Evolutionary conservation across 805 yeast genomes (phyloP).

Genomic region (Kluyveromyces dobzhanskii): DNA sequence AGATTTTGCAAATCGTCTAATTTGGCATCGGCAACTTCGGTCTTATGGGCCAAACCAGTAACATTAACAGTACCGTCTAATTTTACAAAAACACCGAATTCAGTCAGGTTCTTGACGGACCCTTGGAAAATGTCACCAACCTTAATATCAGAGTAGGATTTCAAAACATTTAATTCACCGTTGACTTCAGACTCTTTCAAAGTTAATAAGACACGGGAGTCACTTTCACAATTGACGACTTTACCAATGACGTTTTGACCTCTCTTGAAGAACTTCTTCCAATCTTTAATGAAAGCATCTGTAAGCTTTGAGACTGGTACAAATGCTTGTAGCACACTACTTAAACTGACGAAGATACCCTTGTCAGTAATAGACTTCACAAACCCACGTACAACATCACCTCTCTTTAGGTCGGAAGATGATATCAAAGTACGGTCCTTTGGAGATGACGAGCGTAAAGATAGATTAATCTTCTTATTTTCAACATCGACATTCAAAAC

Average conservation of each 20-base stretch:
- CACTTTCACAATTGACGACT: conserved; percentile 52
- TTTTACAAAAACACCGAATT: conserved; percentile 85
- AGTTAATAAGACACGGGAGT: conserved; percentile 63
- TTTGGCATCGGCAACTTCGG: conserved; percentile 69
- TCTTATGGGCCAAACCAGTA: conserved; percentile 80
- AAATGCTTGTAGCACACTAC: conserved; percentile 64
- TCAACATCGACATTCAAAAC: conserved; percentile 32
- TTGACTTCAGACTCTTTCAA: conserved; percentile 72
- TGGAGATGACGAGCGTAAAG: conserved; percentile 46
- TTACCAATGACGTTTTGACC: conserved; percentile 73
- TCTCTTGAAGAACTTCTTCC: conserved; percentile 70
- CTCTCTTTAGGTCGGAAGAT: conserved; percentile 49
- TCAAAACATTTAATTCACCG: conserved; percentile 54
- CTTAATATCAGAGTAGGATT: conserved; percentile 57
- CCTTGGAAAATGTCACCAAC: conserved; percentile 74
- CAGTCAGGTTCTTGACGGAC: conserved; percentile 64
- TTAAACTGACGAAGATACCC: conserved; percentile 72
- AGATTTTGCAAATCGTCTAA: conserved; percentile 50
- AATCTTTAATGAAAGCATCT: conserved; percentile 73
- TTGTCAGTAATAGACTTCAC: conserved; percentile 64
- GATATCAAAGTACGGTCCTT: conserved; percentile 43
- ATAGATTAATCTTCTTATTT: conserved; percentile 49
- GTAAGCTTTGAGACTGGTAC: conserved; percentile 76
- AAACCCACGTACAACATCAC: conserved; percentile 75
- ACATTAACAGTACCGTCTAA: conserved; percentile 66